Evolutionary conservation across 2,329 filamentous ascomycete species (phyloP).

Genomic region (Nigrospora osmanthi): DNA sequence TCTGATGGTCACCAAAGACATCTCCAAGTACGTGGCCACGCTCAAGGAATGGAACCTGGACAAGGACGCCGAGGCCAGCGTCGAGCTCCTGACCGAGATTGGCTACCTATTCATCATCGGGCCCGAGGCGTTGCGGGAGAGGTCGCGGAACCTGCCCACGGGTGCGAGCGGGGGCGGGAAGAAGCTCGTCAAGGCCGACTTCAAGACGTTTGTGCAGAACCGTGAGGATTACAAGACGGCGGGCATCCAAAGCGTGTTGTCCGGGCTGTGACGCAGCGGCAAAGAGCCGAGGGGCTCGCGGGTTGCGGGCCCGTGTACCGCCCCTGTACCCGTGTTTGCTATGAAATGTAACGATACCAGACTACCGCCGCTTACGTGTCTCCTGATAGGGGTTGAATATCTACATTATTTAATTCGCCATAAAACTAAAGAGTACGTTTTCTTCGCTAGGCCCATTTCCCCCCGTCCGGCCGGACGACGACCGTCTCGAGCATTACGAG

Average conservation of each 20-base stretch:
- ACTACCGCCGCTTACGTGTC: no score
- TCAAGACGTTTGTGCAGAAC: conserved; percentile 77
- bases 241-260: conserved; percentile 77
- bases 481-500: no score
- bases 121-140: conserved; percentile 66
- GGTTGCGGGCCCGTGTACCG: not conserved
- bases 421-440: no score
- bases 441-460: not conserved
- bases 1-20: conserved; percentile 92
- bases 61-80: conserved; percentile 57
- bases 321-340: not conserved
- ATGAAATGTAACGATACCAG: not conserved
- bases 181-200: conserved; percentile 58
- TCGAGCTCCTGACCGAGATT: conserved; percentile 88
- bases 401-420: not conserved
- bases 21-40: conserved; percentile 84
- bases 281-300: not conserved
- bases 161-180: conserved; percentile 30
- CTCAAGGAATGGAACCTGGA: conserved; percentile 74
- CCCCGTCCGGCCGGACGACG: no score
- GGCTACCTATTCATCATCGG: conserved; percentile 94
- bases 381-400: no score
- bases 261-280: conserved; percentile 37
- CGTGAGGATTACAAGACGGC: conserved; percentile 76
- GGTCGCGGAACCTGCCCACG: conserved; percentile 51